These are phyloP conservation scores for Gillenia trifoliata DNA, from an alignment of 306 rosid species.

Conservation along the genomic window DNA sequence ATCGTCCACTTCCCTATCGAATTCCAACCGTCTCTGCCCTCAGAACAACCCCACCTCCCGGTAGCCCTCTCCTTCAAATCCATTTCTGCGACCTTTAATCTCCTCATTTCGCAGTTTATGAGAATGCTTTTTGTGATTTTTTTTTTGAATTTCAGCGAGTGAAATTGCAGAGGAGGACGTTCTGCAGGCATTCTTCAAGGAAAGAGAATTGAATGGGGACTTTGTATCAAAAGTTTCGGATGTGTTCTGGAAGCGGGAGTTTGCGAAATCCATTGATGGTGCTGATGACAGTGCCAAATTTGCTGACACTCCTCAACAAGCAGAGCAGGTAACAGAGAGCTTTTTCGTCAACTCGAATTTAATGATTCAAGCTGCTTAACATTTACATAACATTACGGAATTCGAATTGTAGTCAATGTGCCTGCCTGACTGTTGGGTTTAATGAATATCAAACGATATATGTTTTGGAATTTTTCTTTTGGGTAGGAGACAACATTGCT, in stretches of 20 bases:
- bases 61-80: slow-evolving; percentile 17
- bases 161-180: slow-evolving; percentile 58
- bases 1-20: slow-evolving; percentile 26
- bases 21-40: slow-evolving; percentile 24
- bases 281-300: slow-evolving; percentile 24
- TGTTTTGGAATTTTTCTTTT: background rate
- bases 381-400: background rate
- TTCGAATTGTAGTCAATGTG: background rate
- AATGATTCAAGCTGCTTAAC: background rate
- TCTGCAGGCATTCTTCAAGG: slow-evolving; percentile 62
- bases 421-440: background rate
- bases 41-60: slow-evolving; percentile 45
- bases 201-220: slow-evolving; percentile 70
- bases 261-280: slow-evolving; percentile 19
- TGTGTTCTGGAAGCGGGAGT: slow-evolving; percentile 65
- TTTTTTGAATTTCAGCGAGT: slow-evolving; percentile 33
- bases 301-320: slow-evolving; percentile 29
- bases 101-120: background rate
- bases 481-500: background rate
- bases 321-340: slow-evolving; percentile 37
- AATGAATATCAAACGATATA: background rate
- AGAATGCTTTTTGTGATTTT: no score
- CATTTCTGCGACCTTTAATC: background rate
- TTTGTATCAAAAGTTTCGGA: slow-evolving; percentile 72
- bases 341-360: background rate